These are phyloP conservation scores for Leishmania gerbilli DNA, from an alignment of 208 protist species.

Conservation along the genomic window DNA sequence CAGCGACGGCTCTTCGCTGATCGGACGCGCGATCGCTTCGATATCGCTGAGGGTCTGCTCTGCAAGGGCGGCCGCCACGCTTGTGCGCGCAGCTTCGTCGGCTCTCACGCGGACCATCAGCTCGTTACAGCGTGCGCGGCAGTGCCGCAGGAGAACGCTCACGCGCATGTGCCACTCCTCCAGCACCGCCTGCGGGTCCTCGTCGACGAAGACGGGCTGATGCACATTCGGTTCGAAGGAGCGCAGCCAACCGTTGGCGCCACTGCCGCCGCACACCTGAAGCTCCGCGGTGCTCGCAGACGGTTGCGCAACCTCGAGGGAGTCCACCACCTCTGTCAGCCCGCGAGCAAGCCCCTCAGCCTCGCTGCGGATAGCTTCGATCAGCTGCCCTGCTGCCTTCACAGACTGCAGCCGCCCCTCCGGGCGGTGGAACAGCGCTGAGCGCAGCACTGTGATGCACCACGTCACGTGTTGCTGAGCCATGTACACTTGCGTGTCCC, in stretches of 20 bases:
- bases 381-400: conserved; percentile 38
- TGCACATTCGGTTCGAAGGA: conserved; percentile 52
- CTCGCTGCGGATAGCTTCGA: conserved; percentile 39
- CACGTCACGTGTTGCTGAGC: conserved; percentile 45
- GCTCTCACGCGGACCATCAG: conserved; percentile 32
- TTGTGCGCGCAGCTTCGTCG: conserved; percentile 36
- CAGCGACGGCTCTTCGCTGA: conserved; percentile 44
- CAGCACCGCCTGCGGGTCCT: conserved; percentile 51
- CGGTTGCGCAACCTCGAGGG: conserved; percentile 51
- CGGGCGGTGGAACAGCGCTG: conserved; percentile 59
- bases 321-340: conserved; percentile 50
- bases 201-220: conserved; percentile 37
- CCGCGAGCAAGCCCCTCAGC: conserved; percentile 57
- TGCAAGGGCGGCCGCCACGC: conserved; percentile 35
- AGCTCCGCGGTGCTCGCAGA: conserved; percentile 14
- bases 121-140: conserved; percentile 44
- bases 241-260: conserved; percentile 69
- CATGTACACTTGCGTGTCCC: conserved; percentile 51
- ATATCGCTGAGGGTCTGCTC: conserved; percentile 35
- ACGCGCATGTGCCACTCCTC: conserved; percentile 88
- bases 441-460: conserved; percentile 57
- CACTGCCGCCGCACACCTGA: conserved; percentile 64
- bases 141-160: conserved; percentile 76
- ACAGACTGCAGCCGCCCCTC: conserved; percentile 38
- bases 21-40: conserved; percentile 52